Evolutionary conservation across 257 asterid genomes (phyloP).

Genomic region (Linderniella brevidens): DNA sequence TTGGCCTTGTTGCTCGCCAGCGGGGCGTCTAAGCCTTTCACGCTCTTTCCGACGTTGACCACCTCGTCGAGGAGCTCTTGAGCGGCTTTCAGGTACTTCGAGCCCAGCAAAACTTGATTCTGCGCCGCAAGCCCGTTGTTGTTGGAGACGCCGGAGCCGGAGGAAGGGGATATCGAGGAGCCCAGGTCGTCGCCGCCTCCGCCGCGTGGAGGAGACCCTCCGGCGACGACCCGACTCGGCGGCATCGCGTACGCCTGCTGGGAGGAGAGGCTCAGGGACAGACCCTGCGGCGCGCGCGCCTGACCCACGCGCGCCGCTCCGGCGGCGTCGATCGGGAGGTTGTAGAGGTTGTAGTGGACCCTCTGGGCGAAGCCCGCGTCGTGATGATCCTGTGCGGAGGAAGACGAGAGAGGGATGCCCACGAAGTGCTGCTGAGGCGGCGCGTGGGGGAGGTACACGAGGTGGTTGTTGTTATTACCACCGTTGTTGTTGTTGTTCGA

Average conservation of each 20-base stretch:
- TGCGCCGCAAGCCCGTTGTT: slow-evolving; percentile 47
- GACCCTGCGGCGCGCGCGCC: slow-evolving; percentile 64
- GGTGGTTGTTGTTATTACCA: slow-evolving; percentile 18
- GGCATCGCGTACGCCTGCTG: slow-evolving; percentile 34
- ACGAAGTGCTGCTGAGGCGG: slow-evolving; percentile 52
- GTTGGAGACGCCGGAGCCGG: slow-evolving; percentile 64
- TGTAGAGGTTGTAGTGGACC: slow-evolving; percentile 42
- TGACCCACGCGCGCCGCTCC: slow-evolving; percentile 62
- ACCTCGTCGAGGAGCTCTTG: slow-evolving; percentile 95
- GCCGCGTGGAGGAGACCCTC: slow-evolving; percentile 51
- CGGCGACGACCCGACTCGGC: slow-evolving; percentile 27
- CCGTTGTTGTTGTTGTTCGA: slow-evolving; percentile 40
- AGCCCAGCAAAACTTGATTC: slow-evolving; percentile 35
- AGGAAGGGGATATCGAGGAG: slow-evolving; percentile 21
- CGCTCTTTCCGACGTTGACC: slow-evolving; percentile 65
- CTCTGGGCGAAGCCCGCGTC: slow-evolving; percentile 25
- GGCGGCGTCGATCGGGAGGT: slow-evolving; percentile 20
- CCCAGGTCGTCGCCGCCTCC: slow-evolving; percentile 37
- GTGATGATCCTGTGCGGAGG: slow-evolving; percentile 19
- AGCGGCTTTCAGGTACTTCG: slow-evolving; percentile 74
- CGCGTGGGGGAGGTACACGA: slow-evolving; percentile 32
- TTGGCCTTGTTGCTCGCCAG: slow-evolving; percentile 11
- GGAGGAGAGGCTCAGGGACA: slow-evolving; percentile 61
- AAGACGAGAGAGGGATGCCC: slow-evolving; percentile 47
- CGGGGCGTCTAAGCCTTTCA: slow-evolving; percentile 12